phyloP scores from a whole-genome alignment of 768 basidiomycete species.

The Lepiota venenata region DNA sequence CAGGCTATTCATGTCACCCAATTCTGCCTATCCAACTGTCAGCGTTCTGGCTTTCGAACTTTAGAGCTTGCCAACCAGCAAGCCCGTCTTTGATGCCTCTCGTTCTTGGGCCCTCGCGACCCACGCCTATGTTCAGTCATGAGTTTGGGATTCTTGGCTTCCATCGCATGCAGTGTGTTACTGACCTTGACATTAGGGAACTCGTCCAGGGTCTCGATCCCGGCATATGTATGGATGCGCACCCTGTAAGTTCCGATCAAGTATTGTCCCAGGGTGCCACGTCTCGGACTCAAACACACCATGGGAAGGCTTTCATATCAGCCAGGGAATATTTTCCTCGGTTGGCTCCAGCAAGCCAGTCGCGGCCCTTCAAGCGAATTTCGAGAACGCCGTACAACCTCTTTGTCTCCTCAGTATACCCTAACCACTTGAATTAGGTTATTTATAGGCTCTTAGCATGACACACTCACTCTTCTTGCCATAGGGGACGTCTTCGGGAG shows the following conservation, averaged over 20 bases:
- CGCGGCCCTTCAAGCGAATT: slow-evolving; percentile 66
- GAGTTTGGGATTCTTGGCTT: not conserved
- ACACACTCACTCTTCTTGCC: slow-evolving; percentile 54
- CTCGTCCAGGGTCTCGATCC: slow-evolving; percentile 54
- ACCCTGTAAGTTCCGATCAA: slow-evolving; percentile 42
- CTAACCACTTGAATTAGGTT: slow-evolving; percentile 25
- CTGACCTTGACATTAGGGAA: slow-evolving; percentile 61
- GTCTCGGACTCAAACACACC: slow-evolving; percentile 32
- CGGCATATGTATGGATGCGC: slow-evolving; percentile 39
- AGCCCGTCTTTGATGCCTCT: slow-evolving; percentile 4
- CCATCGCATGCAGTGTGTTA: not conserved
- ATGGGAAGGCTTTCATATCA: slow-evolving; percentile 66
- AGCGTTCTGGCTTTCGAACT: not conserved
- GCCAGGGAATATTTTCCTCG: slow-evolving; percentile 68
- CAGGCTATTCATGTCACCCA: not conserved
- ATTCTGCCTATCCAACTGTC: not conserved
- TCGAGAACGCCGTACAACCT: slow-evolving; percentile 84
- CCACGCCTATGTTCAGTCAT: slow-evolving; percentile 18
- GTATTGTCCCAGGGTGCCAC: not conserved
- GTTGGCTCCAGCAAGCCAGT: slow-evolving; percentile 78
- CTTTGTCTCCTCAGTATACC: slow-evolving; percentile 79
- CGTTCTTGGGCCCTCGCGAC: slow-evolving; percentile 14
- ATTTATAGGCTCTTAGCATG: slow-evolving; percentile 12
- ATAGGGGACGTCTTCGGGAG: slow-evolving; percentile 67
- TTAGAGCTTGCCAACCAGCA: not conserved